phyloP scores from a whole-genome alignment of 176 grass and related monocot species.

The Raddia distichophylla region DNA sequence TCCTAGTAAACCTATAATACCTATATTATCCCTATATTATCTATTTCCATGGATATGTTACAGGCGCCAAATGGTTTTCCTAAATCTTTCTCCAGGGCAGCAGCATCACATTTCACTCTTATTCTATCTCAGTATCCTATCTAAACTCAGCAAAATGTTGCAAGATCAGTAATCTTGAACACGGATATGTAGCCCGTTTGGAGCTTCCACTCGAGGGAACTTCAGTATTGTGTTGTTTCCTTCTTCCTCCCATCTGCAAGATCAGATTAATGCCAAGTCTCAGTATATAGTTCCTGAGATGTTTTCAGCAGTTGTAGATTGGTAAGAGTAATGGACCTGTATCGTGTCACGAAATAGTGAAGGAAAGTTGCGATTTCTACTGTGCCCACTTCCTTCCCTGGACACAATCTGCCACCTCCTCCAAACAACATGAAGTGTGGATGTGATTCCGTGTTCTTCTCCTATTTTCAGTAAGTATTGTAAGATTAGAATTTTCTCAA shows the following conservation, averaged over 20 bases:
- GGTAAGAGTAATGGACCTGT: slow-evolving; percentile 58
- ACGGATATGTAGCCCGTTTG: slow-evolving; percentile 79
- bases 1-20: slow-evolving; percentile 44
- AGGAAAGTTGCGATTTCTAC: slow-evolving; percentile 90
- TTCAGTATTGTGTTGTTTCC: slow-evolving; percentile 71
- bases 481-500: slow-evolving; percentile 15
- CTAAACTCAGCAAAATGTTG: slow-evolving; percentile 49
- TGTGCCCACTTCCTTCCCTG: slow-evolving; percentile 86
- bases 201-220: slow-evolving; percentile 91
- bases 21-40: slow-evolving; percentile 44
- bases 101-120: slow-evolving; percentile 28
- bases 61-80: slow-evolving; percentile 39
- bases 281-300: slow-evolving; percentile 10
- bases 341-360: slow-evolving; percentile 88
- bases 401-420: slow-evolving; percentile 88
- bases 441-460: slow-evolving; percentile 75
- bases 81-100: slow-evolving; percentile 36
- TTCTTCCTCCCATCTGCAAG: slow-evolving; percentile 79
- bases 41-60: slow-evolving; percentile 45
- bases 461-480: slow-evolving; percentile 48
- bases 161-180: slow-evolving; percentile 60
- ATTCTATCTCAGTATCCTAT: slow-evolving; percentile 44
- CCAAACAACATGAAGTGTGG: slow-evolving; percentile 97
- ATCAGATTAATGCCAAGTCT: neutral
- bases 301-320: neutral